Conservation (phyloP, 1,139 yeast genomes). For the Blastobotrys capitulatus region DNA sequence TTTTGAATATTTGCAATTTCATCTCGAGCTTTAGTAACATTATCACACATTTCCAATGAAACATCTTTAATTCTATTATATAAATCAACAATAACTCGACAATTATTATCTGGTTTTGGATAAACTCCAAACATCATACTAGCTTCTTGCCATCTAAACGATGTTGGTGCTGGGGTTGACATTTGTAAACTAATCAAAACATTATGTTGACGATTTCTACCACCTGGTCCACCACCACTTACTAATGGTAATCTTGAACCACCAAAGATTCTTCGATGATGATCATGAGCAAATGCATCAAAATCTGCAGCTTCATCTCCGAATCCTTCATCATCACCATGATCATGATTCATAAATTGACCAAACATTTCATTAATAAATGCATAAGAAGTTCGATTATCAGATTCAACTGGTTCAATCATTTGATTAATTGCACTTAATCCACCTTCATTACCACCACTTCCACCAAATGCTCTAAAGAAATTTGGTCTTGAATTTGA, state of each 20-base stretch:
- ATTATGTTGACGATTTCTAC: constrained; percentile 16
- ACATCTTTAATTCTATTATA: constrained; percentile 34
- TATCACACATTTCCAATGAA: constrained; percentile 36
- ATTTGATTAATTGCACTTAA: constrained; percentile 13
- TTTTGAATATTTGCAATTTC: constrained; percentile 29
- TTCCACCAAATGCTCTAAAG: constrained; percentile 1
- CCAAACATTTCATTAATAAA: constrained; percentile 17
- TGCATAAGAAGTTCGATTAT: constrained; percentile 9
- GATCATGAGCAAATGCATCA: neutral
- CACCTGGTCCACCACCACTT: constrained; percentile 12
- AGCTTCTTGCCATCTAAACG: constrained; percentile 67
- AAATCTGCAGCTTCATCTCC: constrained; percentile 18
- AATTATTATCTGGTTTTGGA: constrained; percentile 38
- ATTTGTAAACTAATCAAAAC: constrained; percentile 19
- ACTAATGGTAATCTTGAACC: neutral
- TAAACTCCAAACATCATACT: constrained; percentile 46
- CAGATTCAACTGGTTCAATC: constrained; percentile 11
- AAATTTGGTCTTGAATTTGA: constrained; percentile 1
- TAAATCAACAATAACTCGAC: constrained; percentile 48
- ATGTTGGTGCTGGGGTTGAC: constrained; percentile 47
- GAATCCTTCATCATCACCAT: constrained; percentile 8
- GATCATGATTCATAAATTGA: constrained; percentile 13
- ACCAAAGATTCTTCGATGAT: neutral
- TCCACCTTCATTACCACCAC: constrained; percentile 5
- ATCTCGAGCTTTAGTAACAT: constrained; percentile 31